Evolutionary conservation across 2,329 filamentous ascomycete genomes (phyloP), one percentile per base, ranked within the genome.

Genomic region (Leptosphaerulina australis): DNA sequence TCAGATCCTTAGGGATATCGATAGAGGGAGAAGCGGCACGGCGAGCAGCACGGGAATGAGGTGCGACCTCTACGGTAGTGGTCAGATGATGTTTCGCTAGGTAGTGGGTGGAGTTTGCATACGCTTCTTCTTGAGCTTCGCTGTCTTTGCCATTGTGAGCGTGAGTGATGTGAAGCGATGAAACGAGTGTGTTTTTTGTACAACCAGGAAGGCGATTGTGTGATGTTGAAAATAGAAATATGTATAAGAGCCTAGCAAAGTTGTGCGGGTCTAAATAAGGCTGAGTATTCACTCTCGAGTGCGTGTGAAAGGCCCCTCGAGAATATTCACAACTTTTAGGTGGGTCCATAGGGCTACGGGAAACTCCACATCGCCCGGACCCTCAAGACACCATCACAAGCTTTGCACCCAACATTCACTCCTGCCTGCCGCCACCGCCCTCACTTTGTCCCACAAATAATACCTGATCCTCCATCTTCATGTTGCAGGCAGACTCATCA

Each of bases 31-130:
- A 88, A 12, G 84, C 83, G 36, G 85, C 88, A 58, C 89, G 85
- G 66, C 88, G 83, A 30, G 88, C 87, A 50, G 87, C 88, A 58
- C 89, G 87, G 44, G 89, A 92, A 76, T 87, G 88, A 50, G 84
- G 73, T 4, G 88, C 89, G 29, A 79, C 78, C 45, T 77, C 85
- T 88, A 66, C 5, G 14, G 11, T 15, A 14, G 6, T 20, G 15
- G 28, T 66, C 50, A 63, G 63, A 20, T 9, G 18, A 15, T 24
- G 14, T 54, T 17, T 12, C 2, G 12, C 29, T 10, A 11, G 5
- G 20, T 17, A 12, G 26, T 15, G 25, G 12, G 17, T 15, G 28
- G 33, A 12, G n/a, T 11, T 22, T 24, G 6, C 60, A 15, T 64
- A 77, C 75, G 67, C 54, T 72, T 67, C 63, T 76, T 77, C 66